Percentiles rank a stretch among this genome's conserved stretches.
phyloP scores from a whole-genome alignment of 2,329 filamentous ascomycete species.

The Cladophialophora psammophila region DNA sequence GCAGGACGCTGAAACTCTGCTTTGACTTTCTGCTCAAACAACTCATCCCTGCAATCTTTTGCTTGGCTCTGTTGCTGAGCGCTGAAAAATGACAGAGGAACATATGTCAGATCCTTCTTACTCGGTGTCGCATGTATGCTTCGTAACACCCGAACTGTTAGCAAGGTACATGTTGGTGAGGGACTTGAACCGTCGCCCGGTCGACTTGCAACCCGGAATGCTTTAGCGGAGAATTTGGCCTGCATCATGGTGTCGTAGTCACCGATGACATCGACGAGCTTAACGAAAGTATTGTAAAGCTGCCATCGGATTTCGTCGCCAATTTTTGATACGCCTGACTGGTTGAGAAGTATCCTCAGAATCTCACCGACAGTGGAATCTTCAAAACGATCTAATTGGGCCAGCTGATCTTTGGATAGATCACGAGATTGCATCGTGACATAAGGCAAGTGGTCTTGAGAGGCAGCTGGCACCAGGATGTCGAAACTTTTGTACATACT shows the following conservation, averaged over 20 bases:
- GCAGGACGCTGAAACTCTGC: constrained; percentile 62
- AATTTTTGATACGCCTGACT: constrained; percentile 35
- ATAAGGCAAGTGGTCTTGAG: constrained; percentile 68
- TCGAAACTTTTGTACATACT: constrained; percentile 67
- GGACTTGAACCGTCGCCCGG: constrained; percentile 37
- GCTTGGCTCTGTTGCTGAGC: constrained; percentile 69
- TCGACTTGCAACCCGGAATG: constrained; percentile 49
- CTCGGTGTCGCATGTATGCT: constrained; percentile 65
- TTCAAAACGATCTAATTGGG: constrained; percentile 57
- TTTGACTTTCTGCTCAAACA: constrained; percentile 67
- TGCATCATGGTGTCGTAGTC: constrained; percentile 51
- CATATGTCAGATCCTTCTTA: constrained; percentile 63
- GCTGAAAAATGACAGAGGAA: constrained; percentile 70
- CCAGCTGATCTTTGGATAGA: constrained; percentile 63
- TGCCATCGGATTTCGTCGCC: constrained; percentile 54
- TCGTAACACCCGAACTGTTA: constrained; percentile 67
- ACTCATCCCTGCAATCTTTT: constrained; percentile 62
- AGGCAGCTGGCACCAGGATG: constrained; percentile 65
- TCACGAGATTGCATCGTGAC: constrained; percentile 61
- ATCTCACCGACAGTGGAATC: constrained; percentile 49
- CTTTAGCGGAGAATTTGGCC: constrained; percentile 49
- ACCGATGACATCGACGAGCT: constrained; percentile 51
- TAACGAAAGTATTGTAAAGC: constrained; percentile 51
- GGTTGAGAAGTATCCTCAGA: constrained; percentile 46
- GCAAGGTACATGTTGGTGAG: constrained; percentile 54